phyloP scores from a whole-genome alignment of 495 filamentous ascomycete genomes.

The Bacidia gigantensis region DNA sequence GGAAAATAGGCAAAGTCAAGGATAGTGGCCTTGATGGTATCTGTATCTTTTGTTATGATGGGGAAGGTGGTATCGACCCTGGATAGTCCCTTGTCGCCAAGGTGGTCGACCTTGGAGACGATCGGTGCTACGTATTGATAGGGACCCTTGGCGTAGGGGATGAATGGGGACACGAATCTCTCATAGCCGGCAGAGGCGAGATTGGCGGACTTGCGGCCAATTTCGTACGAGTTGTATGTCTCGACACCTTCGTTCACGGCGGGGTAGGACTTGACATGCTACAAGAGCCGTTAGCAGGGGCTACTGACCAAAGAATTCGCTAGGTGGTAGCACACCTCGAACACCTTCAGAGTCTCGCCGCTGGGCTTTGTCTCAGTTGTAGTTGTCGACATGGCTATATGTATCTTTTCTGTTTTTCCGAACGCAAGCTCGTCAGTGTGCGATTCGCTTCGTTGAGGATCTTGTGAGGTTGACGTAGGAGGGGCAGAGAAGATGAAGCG shows the following conservation, averaged over 20 bases:
- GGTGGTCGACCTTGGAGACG: slow-evolving; percentile 60
- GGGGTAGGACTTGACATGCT: slow-evolving; percentile 82
- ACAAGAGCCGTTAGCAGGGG: slow-evolving; percentile 1
- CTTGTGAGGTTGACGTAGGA: neutral
- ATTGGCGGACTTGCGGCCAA: slow-evolving; percentile 67
- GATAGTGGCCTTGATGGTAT: slow-evolving; percentile 56
- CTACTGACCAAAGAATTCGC: neutral
- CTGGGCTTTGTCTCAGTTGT: neutral
- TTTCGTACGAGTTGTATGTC: slow-evolving; percentile 63
- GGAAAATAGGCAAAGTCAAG: slow-evolving; percentile 53
- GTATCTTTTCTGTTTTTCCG: neutral
- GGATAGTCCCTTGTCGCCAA: slow-evolving; percentile 61
- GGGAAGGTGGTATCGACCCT: slow-evolving; percentile 72
- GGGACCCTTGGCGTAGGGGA: slow-evolving; percentile 64
- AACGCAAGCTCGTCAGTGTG: neutral
- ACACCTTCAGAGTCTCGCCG: neutral
- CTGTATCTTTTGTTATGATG: slow-evolving; percentile 73
- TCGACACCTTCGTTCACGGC: slow-evolving; percentile 65
- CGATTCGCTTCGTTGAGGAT: too few relatives aligned
- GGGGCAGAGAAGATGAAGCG: neutral
- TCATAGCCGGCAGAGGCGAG: slow-evolving; percentile 54
- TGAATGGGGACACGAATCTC: slow-evolving; percentile 53
- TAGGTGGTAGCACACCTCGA: neutral
- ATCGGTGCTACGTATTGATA: slow-evolving; percentile 72
- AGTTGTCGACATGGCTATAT: neutral